Evolutionary conservation across 176 grass and related monocot genomes (phyloP), one percentile per base, ranked within the genome.

Genomic region (Aechmea fasciata): DNA sequence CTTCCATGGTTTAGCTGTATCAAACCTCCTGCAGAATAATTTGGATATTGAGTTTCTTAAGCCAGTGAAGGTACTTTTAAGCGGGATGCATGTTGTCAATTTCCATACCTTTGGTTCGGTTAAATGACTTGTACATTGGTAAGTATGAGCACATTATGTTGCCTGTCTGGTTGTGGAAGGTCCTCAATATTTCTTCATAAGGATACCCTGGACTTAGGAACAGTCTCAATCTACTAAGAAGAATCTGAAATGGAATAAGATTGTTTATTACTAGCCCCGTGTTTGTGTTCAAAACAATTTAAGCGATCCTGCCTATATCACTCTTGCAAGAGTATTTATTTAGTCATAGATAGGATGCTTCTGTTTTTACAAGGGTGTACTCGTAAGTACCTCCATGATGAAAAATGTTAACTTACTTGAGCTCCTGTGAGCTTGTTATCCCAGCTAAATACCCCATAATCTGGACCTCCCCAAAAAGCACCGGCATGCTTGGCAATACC

Each of bases 361-460:
- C 33, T 41, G 33, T 5, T 41, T 41, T 41, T 41, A 41, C 33
- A 41, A 41, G 33, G 33, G 6, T 41, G 33, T 41, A 41, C 33
- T 41, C 6, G 4, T 41, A 8, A 41, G 7, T 41, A 41, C 33
- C 33, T 41, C 33, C 5, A 41, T 41, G 4, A 41, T 74, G 67
- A 82, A 80, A 23, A 77, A 71, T 79, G 72, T 71, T 77, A 80
- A 85, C 75, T 17, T 75, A 82, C 79, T 84, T 96, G 91, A 70
- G 91, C 65, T 70, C 91, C 91, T 76, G 87, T 75, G 79, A 96
- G 91, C 55, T 96, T 96, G 82, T 91, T 89, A 57, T 96, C 91
- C 91, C 91, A 96, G 73, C 87, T 96, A 51, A 96, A 88, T 14
- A 96, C 91, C 69, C 91, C 87, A 71, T 91, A 85, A 66, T 96